A percentile compares a stretch with the other conserved stretches of the same genome.
phyloP scores from a whole-genome alignment of 805 yeast genomes.

The Hanseniaspora valbyensis region DNA sequence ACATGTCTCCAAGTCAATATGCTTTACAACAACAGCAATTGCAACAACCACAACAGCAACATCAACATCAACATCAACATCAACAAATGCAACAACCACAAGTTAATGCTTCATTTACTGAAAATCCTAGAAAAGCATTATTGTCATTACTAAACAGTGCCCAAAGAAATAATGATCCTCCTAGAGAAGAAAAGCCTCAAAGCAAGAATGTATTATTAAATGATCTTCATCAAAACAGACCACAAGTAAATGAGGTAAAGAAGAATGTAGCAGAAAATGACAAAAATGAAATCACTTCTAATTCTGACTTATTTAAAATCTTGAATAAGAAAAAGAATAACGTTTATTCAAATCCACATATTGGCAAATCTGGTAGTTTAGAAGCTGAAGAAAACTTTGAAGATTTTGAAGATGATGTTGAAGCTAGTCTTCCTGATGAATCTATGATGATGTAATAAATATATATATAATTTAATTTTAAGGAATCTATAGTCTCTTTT shows the following conservation, averaged over 20 bases:
- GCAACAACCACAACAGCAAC: background rate
- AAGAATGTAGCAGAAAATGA: background rate
- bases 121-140: slow-evolving; percentile 10
- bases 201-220: background rate
- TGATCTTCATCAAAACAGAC: background rate
- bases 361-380: background rate
- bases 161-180: background rate
- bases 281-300: slow-evolving; percentile 2
- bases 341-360: background rate
- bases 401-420: slow-evolving; percentile 24
- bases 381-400: slow-evolving; percentile 19
- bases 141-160: slow-evolving; percentile 2
- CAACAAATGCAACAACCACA: background rate
- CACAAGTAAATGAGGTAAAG: background rate
- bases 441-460: background rate
- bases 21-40: slow-evolving; percentile 15
- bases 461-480: too few species aligned
- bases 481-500: too few species aligned
- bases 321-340: background rate
- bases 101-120: slow-evolving; percentile 4
- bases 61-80: slow-evolving; percentile 3
- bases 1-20: background rate
- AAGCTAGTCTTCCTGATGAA: slow-evolving; percentile 19
- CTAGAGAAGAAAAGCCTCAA: too few species aligned
- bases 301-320: background rate